phyloP scores from a whole-genome alignment of 1,284 basidiomycete genomes.

The Abortiporus biennis region DNA sequence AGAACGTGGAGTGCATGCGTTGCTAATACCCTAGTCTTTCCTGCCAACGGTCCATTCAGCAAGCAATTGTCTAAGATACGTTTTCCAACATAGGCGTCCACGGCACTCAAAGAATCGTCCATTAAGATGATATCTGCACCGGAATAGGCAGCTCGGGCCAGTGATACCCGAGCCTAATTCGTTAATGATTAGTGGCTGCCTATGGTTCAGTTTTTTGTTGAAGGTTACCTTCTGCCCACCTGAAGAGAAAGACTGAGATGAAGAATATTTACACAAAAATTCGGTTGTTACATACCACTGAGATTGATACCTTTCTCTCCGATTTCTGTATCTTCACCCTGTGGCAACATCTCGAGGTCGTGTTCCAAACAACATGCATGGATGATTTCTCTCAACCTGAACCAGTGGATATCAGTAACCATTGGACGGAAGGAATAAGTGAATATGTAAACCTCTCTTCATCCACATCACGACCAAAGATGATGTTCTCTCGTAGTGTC shows the following conservation, averaged over 20 bases:
- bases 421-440: conserved; percentile 16
- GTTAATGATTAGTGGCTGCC: too few relatives aligned
- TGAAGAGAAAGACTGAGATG: conserved; percentile 16
- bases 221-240: conserved; percentile 48
- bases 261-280: too few relatives aligned
- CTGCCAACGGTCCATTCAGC: conserved; percentile 46
- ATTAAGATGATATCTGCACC: conserved; percentile 68
- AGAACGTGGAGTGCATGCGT: conserved; percentile 72
- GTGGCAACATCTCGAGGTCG: conserved; percentile 60
- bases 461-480: conserved; percentile 58
- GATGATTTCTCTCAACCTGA: not conserved
- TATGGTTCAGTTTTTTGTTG: too few relatives aligned
- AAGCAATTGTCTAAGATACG: conserved; percentile 57
- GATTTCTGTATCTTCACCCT: conserved; percentile 73
- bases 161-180: conserved; percentile 68
- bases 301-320: conserved; percentile 80
- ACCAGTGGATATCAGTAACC: not conserved
- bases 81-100: conserved; percentile 67
- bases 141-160: conserved; percentile 80
- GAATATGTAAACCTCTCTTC: conserved; percentile 34
- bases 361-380: conserved; percentile 33
- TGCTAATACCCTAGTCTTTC: conserved; percentile 69
- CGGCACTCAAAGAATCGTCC: conserved; percentile 68
- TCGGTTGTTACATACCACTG: conserved; percentile 32
- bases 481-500: conserved; percentile 60